Evolutionary conservation across 352 stramenopile species (phyloP).

Genomic region (Phytophthora europaea): DNA sequence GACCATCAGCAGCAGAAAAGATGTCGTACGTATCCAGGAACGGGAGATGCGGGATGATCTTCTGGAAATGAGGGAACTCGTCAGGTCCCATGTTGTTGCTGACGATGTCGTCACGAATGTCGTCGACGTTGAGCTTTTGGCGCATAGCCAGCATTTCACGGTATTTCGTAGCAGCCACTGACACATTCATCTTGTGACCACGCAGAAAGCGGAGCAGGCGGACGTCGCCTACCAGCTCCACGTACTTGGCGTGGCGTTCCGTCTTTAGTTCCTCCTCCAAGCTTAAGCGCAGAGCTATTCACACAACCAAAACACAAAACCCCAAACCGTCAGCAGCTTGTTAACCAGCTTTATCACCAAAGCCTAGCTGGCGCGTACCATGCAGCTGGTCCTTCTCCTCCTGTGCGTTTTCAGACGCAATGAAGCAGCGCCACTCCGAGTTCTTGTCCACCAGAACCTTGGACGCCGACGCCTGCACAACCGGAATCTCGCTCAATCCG

Average conservation of each 20-base stretch:
- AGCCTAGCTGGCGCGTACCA: conserved; percentile 33
- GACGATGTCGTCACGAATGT: conserved; percentile 65
- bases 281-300: conserved; percentile 61
- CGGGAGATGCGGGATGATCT: conserved; percentile 73
- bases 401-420: conserved; percentile 68
- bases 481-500: conserved; percentile 70
- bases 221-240: conserved; percentile 68
- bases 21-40: conserved; percentile 76
- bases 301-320: neutral
- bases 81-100: conserved; percentile 56
- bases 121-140: conserved; percentile 66
- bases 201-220: conserved; percentile 78
- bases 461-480: conserved; percentile 57
- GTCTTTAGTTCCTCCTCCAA: conserved; percentile 70
- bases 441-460: conserved; percentile 74
- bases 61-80: conserved; percentile 74
- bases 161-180: conserved; percentile 65
- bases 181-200: conserved; percentile 81
- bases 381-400: conserved; percentile 71
- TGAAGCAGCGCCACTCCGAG: conserved; percentile 72
- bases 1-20: conserved; percentile 41
- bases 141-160: conserved; percentile 74
- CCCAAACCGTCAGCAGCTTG: neutral
- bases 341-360: neutral
- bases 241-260: conserved; percentile 46